A percentile compares a stretch with the other conserved stretches of the same genome.
Evolutionary conservation across 2,329 filamentous ascomycete species (phyloP).

Genomic region (Cladosporium halotolerans): DNA sequence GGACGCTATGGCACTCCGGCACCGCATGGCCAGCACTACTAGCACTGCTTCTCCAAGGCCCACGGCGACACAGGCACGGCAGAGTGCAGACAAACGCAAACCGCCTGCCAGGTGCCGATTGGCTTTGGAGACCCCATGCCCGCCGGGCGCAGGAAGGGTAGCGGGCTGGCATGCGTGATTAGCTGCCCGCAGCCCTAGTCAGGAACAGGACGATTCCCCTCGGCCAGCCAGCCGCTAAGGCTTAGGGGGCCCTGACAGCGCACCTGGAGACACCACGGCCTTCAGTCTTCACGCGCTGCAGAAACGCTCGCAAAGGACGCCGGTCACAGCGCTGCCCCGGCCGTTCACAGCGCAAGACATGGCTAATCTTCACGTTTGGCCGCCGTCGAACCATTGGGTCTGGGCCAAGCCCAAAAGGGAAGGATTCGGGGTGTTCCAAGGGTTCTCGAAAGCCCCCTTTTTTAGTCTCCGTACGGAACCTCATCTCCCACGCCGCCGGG

Average conservation of each 20-base stretch:
- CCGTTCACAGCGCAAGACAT: constrained; percentile 8
- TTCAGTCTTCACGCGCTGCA: constrained; percentile 6
- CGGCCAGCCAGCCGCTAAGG: neutral
- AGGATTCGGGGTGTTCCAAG: constrained; percentile 4
- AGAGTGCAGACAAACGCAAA: neutral
- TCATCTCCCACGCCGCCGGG: constrained; percentile 16
- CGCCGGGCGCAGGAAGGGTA: too few species aligned
- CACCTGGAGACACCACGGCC: too few species aligned
- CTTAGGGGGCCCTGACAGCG: neutral
- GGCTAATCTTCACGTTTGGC: constrained; percentile 2
- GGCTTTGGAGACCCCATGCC: neutral
- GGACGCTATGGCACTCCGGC: too few species aligned
- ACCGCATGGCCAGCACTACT: too few species aligned
- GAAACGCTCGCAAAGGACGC: constrained; percentile 1
- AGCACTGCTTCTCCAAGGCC: too few species aligned
- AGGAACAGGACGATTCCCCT: constrained; percentile 8
- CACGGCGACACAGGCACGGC: too few species aligned
- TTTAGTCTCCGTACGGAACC: constrained; percentile 12
- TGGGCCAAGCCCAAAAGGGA: constrained; percentile 4
- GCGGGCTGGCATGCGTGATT: neutral
- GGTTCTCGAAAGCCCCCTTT: constrained; percentile 11
- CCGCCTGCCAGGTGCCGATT: neutral
- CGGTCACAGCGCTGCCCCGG: neutral
- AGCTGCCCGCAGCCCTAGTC: constrained; percentile 5
- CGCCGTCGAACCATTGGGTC: neutral